Evolutionary conservation across 192 early-diverging fungal genomes (phyloP).

Genomic region (Glomus cerebriforme): DNA sequence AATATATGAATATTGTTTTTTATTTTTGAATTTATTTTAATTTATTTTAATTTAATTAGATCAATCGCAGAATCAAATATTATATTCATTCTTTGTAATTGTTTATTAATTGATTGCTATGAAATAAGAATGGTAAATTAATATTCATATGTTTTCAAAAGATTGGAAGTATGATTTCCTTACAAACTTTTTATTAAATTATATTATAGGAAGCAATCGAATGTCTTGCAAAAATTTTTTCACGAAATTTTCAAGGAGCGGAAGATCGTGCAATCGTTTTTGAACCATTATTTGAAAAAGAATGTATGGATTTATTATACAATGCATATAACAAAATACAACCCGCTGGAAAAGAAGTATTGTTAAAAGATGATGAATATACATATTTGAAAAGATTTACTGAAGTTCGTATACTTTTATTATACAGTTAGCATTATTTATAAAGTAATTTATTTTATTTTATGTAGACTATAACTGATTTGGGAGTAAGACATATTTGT

Average conservation of each 20-base stretch:
- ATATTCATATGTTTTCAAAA: background rate
- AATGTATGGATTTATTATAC: background rate
- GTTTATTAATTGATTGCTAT: background rate
- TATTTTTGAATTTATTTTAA: background rate
- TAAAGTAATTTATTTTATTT: background rate
- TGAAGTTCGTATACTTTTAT: background rate
- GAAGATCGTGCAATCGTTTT: slow-evolving; percentile 14
- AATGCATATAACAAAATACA: background rate
- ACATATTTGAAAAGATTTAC: background rate
- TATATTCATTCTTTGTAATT: background rate
- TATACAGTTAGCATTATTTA: background rate
- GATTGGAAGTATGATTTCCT: background rate
- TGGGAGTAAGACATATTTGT: slow-evolving; percentile 12
- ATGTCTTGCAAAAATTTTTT: slow-evolving; percentile 1
- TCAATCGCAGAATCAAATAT: background rate
- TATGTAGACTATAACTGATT: background rate
- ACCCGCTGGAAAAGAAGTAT: background rate
- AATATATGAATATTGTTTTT: background rate
- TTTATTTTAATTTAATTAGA: background rate
- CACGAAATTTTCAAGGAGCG: background rate
- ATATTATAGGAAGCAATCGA: background rate
- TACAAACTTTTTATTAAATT: background rate
- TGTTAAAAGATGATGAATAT: background rate
- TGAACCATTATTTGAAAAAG: slow-evolving; percentile 3
- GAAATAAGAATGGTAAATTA: slow-evolving; percentile 13